Evolutionary conservation across 352 stramenopile species (phyloP), one percentile per base, ranked within the genome.

Genomic region (Pythium phragmiticola): DNA sequence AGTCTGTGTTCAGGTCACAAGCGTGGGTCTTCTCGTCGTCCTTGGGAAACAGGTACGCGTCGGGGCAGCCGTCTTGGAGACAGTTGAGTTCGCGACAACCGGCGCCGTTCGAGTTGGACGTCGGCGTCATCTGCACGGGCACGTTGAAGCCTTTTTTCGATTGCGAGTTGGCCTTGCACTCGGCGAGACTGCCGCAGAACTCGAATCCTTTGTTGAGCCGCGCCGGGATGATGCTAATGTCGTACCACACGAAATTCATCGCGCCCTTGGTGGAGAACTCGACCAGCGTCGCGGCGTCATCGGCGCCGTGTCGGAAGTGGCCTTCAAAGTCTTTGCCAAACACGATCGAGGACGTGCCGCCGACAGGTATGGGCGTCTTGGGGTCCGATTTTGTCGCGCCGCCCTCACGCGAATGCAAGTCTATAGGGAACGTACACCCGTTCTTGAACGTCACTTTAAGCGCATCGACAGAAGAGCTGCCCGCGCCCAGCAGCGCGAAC

Each of bases 21-120:
- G 75, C 82, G 68, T 90, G 81, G 8, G 80, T 90, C 80, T 92
- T 92, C 41, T 56, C 71, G 68, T 90, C 80, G 58, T 93, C 82
- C 68, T 82, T 69, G 0, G 84, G 84, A 61, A 76, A 89, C 16
- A 74, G 65, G 76, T 93, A 93, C 46, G 82, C 80, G 43, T 93
- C 84, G 26, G 68, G 50, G 61, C 84, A 93, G 23, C 60, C 73
- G 55, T 89, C 79, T 7, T 65, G 57, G 17, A 78, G 57, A 52
- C 84, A 93, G 53, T 65, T 80, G 51, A 93, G 59, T 52, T 84
- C 59, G 16, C 73, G 69, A 67, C 82, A 92, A 53, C 77, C 82
- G 63, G 76, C 70, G 36, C 76, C 76, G 67, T 82, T 87, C 14
- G 72, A 79, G 75, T 92, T 88, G 60, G 68, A 71, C 26, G 56